Evolutionary conservation across 345 rosid species (phyloP).

Genomic region (Eucalyptus cloeziana): DNA sequence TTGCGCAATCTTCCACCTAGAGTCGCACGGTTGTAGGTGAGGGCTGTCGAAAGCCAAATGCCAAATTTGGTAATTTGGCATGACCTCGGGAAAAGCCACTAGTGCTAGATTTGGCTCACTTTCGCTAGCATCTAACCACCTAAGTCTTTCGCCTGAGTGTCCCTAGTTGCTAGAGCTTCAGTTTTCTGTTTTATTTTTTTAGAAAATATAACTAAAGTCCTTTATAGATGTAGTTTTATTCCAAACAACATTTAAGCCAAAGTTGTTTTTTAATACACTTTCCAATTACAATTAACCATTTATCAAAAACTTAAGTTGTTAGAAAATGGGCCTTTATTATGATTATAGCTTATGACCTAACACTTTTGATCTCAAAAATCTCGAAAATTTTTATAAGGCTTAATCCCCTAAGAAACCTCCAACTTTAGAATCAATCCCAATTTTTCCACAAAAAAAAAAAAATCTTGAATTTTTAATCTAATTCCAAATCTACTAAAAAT

Average conservation of each 20-base stretch:
- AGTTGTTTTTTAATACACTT: background rate
- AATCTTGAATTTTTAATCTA: too few species aligned
- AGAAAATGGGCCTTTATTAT: background rate
- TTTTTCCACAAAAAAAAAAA: background rate
- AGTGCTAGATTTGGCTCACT: background rate
- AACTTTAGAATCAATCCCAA: background rate
- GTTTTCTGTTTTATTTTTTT: too few species aligned
- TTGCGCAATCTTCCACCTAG: background rate
- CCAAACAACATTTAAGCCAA: background rate
- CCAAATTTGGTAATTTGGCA: background rate
- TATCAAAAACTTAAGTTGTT: background rate
- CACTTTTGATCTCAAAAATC: too few species aligned
- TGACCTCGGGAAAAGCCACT: too few species aligned
- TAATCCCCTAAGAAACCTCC: too few species aligned
- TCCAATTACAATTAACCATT: background rate
- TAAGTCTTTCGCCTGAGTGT: background rate
- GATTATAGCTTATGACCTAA: background rate
- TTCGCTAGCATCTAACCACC: background rate
- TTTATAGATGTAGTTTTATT: background rate
- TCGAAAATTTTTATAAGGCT: too few species aligned
- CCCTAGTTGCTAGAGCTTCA: background rate
- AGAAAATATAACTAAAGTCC: background rate
- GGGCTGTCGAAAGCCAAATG: background rate
- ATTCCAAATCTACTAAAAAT: background rate
- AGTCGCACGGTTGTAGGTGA: accelerated